These are phyloP conservation scores for Wallemia ichthyophaga DNA, from an alignment of 1,284 basidiomycete genomes.

Conservation along the genomic window DNA sequence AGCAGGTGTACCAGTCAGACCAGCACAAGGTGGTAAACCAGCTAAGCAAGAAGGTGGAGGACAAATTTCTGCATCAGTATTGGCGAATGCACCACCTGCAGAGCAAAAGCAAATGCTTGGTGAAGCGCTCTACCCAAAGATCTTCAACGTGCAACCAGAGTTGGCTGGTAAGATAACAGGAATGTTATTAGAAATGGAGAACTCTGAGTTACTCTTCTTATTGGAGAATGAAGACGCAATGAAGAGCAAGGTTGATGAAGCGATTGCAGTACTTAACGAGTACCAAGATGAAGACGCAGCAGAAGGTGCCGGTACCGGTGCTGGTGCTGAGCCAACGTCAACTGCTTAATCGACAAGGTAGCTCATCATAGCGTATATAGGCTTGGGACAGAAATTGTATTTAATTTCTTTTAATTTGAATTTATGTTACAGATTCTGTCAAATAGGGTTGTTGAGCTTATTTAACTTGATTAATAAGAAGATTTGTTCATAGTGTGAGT, in stretches of 20 bases:
- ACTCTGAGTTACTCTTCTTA: slow-evolving; percentile 56
- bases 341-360: no score
- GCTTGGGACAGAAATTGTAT: slow-evolving; percentile 1
- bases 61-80: slow-evolving; percentile 21
- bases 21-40: neutral
- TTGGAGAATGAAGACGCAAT: slow-evolving; percentile 51
- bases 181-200: slow-evolving; percentile 94
- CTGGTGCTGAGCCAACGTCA: no score
- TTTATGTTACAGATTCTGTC: neutral
- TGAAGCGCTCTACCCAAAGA: slow-evolving; percentile 70
- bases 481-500: neutral
- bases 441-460: neutral
- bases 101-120: slow-evolving; percentile 95
- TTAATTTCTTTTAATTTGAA: neutral
- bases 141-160: slow-evolving; percentile 32
- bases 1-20: slow-evolving; percentile 1
- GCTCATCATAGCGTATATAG: no score
- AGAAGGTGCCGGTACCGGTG: neutral
- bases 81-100: slow-evolving; percentile 43
- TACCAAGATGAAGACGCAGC: slow-evolving; percentile 28
- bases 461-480: neutral
- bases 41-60: slow-evolving; percentile 3
- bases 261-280: slow-evolving; percentile 45
- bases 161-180: slow-evolving; percentile 86
- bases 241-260: slow-evolving; percentile 63